These are phyloP conservation scores for Athelia sp. DNA, from an alignment of 1,284 basidiomycete species.

Conservation along the genomic window DNA sequence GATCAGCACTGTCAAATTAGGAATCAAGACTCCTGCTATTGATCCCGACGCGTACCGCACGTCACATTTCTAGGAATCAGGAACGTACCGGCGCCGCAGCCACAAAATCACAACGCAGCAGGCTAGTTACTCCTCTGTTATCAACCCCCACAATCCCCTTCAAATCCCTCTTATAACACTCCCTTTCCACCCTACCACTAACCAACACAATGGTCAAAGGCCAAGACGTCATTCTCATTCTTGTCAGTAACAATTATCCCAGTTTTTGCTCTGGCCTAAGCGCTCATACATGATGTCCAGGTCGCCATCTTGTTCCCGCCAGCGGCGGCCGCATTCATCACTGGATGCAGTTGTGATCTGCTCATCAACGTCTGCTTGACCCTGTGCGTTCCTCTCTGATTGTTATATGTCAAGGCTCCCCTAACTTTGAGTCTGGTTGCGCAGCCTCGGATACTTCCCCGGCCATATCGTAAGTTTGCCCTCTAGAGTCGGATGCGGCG, in stretches of 20 bases:
- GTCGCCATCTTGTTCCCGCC: conserved; percentile 77
- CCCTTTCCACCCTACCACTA: background rate
- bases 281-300: conserved; percentile 23
- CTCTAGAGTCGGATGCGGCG: background rate
- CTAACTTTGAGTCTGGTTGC: conserved; percentile 6
- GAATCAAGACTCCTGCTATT: no score
- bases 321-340: conserved; percentile 67
- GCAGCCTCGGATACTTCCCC: conserved; percentile 70
- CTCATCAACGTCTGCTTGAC: conserved; percentile 79
- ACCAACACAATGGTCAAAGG: conserved; percentile 21
- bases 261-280: background rate
- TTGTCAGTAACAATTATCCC: conserved; percentile 21
- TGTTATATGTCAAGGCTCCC: background rate
- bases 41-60: no score
- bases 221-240: conserved; percentile 29
- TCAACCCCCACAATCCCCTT: no score
- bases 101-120: no score
- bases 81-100: no score
- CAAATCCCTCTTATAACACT: background rate
- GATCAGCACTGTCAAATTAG: no score
- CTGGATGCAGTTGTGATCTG: conserved; percentile 76
- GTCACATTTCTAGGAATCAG: no score
- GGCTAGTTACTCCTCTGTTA: no score
- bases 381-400: conserved; percentile 37
- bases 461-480: conserved; percentile 47